phyloP scores from a whole-genome alignment of 2,329 filamentous ascomycete species.

The Taxawa tesnikishii region DNA sequence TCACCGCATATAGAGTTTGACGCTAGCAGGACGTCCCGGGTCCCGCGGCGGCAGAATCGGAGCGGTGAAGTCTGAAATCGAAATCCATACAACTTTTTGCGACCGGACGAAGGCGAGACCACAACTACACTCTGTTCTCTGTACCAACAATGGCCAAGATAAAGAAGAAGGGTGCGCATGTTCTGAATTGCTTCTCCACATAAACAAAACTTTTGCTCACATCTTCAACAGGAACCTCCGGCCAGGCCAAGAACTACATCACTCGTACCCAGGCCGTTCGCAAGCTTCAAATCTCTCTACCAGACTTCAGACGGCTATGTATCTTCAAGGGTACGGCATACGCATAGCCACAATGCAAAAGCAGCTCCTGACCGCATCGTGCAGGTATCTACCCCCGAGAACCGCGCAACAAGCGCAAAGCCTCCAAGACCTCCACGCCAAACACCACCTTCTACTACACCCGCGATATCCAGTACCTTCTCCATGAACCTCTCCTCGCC shows the following conservation, averaged over 20 bases:
- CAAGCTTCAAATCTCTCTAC: conserved; percentile 93
- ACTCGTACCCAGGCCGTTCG: conserved; percentile 93
- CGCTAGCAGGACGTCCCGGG: no score
- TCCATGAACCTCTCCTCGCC: conserved; percentile 85
- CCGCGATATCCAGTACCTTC: conserved; percentile 96
- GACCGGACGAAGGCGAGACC: not conserved
- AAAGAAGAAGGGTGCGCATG: conserved; percentile 70
- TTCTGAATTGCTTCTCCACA: not conserved
- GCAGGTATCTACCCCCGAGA: conserved; percentile 88
- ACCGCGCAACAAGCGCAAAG: conserved; percentile 94
- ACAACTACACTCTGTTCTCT: not conserved
- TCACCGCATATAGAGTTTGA: no score
- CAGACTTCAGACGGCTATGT: conserved; percentile 94
- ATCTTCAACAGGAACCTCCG: conserved; percentile 52
- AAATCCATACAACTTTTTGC: conserved; percentile 3
- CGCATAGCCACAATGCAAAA: not conserved
- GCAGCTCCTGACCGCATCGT: conserved; percentile 10
- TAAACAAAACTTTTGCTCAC: no score
- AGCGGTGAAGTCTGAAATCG: not conserved
- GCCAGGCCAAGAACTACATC: conserved; percentile 96
- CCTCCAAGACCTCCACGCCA: conserved; percentile 75
- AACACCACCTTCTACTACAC: conserved; percentile 87
- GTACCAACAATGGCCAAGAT: conserved; percentile 51
- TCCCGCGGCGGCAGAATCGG: no score
- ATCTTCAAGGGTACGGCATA: conserved; percentile 72